Evolutionary conservation across 2,329 filamentous ascomycete genomes (phyloP).

Genomic region (Claviceps pazoutovae): DNA sequence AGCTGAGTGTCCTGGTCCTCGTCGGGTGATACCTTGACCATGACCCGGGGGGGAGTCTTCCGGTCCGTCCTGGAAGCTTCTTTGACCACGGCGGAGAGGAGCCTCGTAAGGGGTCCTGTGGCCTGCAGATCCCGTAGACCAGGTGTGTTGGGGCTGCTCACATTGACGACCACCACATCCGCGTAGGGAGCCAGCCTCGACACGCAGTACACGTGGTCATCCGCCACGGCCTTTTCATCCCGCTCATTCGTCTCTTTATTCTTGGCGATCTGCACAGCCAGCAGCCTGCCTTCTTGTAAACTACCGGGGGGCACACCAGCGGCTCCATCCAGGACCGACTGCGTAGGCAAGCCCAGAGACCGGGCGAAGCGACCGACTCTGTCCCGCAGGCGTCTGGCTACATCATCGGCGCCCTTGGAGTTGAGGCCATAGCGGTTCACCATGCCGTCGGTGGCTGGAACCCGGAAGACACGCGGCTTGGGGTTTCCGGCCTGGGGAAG

Average conservation of each 20-base stretch:
- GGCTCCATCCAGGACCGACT: conserved; percentile 61
- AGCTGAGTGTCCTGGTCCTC: conserved; percentile 79
- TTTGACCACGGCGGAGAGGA: conserved; percentile 69
- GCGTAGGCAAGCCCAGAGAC: conserved; percentile 54
- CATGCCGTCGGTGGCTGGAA: conserved; percentile 70
- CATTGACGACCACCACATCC: conserved; percentile 94
- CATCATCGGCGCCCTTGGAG: conserved; percentile 74
- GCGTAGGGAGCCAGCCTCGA: conserved; percentile 71
- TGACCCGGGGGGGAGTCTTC: conserved; percentile 55
- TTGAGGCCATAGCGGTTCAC: conserved; percentile 96
- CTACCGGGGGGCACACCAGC: conserved; percentile 73
- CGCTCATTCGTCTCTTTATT: conserved; percentile 83
- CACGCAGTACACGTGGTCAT: conserved; percentile 83
- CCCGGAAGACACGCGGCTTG: conserved; percentile 73
- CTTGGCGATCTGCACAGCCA: conserved; percentile 91
- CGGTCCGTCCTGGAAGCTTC: conserved; percentile 58
- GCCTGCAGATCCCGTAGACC: conserved; percentile 80
- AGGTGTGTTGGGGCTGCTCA: conserved; percentile 91
- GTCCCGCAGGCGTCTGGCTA: conserved; percentile 65
- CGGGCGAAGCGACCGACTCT: conserved; percentile 67
- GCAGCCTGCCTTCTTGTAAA: conserved; percentile 56
- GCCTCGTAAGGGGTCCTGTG: conserved; percentile 64
- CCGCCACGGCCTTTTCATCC: conserved; percentile 68
- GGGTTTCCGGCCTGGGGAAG: conserved; percentile 80
- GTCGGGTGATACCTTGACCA: conserved; percentile 97